Base-by-base conservation (phyloP, 768 basidiomycete species). In the Auriscalpium vulgare region DNA sequence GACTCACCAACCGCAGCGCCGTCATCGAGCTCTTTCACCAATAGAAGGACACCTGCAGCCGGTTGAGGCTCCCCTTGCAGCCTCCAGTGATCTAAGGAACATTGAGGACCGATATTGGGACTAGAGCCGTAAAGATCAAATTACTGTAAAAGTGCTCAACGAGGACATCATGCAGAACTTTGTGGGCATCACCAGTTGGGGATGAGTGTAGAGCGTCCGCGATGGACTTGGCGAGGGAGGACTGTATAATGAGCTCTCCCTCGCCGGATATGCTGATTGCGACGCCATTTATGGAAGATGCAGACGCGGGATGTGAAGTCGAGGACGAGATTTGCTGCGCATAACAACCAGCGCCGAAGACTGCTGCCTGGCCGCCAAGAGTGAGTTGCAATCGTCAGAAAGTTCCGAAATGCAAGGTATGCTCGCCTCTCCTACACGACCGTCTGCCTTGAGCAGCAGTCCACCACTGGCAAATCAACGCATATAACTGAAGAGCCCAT, bases 291-390 rank as follows among this genome's bases (percentile, higher is more conserved):
- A 29, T 29, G 29, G 29, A 2, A 29, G 29, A 29, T 29, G 29
- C 29, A 29, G 29, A 7, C 29, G 29, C 29, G 29, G 2, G 29
- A 29, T 29, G 29, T 29, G 29, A 29, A 29, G 29, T 29, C 13
- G 63, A 60, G 63, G 56, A 50, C 65, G 56, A 4, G 19, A 52
- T 13, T 61, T 68, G 68, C 55, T 79, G 72, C 1, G 85, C 85
- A 87, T 87, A 91, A 56, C 88, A 90, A 38, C 88, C 88, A 10
- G 88, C 81, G 16, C 88, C 88, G 59, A 78, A 88, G 6, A 81
- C 62, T 1, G 85, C 84, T 3, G 88, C 88, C 87, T 87, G 29
- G 29, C 29, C 29, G 29, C 29, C 29, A 4, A 29, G 29, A 29
- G 29, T 29, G 29, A 29, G 29, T 29, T 29, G 29, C 4, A 29